Conservation (phyloP, 352 stramenopile genomes). For the Pythium chondricola region DNA sequence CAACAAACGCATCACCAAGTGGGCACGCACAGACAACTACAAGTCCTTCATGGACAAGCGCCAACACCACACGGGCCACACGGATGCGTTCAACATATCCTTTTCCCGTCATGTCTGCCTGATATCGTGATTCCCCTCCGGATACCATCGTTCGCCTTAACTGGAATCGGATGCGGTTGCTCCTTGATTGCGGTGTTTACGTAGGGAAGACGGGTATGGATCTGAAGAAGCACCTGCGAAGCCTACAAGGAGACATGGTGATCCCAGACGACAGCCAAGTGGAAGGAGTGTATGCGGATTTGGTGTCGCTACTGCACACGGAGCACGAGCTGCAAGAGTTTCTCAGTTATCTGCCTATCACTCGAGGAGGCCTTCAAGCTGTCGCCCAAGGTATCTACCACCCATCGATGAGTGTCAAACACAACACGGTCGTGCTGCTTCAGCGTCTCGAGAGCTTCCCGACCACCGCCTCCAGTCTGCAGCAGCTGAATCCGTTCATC, state of each 20-base stretch:
- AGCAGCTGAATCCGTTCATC: slow-evolving; percentile 69
- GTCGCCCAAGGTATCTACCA: slow-evolving; percentile 85
- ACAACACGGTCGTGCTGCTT: slow-evolving; percentile 83
- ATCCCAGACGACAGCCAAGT: slow-evolving; percentile 73
- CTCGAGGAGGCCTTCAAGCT: slow-evolving; percentile 68
- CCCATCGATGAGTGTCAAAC: slow-evolving; percentile 81
- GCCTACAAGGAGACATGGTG: slow-evolving; percentile 66
- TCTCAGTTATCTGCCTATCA: slow-evolving; percentile 72
- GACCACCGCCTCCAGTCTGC: slow-evolving; percentile 64
- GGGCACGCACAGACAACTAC: slow-evolving; percentile 84
- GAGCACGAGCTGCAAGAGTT: slow-evolving; percentile 83
- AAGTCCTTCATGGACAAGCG: slow-evolving; percentile 63
- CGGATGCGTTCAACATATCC: slow-evolving; percentile 86
- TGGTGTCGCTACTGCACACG: slow-evolving; percentile 59
- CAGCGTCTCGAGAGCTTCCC: slow-evolving; percentile 80
- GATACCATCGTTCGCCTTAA: slow-evolving; percentile 37
- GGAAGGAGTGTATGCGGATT: slow-evolving; percentile 80
- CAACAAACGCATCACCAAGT: slow-evolving; percentile 86
- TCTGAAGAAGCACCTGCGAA: slow-evolving; percentile 75
- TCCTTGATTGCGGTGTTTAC: slow-evolving; percentile 35
- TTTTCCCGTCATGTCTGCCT: slow-evolving; percentile 32
- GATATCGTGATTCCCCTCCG: slow-evolving; percentile 23
- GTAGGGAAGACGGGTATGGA: slow-evolving; percentile 75
- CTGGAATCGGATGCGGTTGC: slow-evolving; percentile 16
- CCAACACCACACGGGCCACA: slow-evolving; percentile 35